Base-by-base conservation (phyloP, 352 stramenopile species). In the Globisporangium abappressorium region DNA sequence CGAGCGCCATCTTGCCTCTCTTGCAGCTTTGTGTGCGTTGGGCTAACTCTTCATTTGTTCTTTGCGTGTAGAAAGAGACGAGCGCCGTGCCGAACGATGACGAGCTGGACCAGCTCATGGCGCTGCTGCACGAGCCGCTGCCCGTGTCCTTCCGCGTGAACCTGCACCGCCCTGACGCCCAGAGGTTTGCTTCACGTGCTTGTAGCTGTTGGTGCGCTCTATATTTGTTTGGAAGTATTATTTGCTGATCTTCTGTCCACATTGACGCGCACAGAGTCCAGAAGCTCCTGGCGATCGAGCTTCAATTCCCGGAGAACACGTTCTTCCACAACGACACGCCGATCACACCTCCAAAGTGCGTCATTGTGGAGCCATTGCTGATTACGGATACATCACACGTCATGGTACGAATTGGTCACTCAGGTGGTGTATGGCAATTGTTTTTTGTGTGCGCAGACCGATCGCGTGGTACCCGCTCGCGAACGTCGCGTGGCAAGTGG, bases 81-180 rank as follows among this genome's bases (percentile, higher is more conserved):
- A 65, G 81, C 69, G 85, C 78, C 18, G 86, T 94, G 33, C 59
- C 68, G 33, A 74, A 75, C 34, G 77, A 81, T 14, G 61, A 62
- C 8, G 81, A 95, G 68, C 71, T 94, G 30, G 69, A 85, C 28
- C 36, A 75, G 68, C 80, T 95, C 56, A 86, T 95, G 77, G 77
- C 71, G 72, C 72, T 90, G 59, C 77, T 95, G 55, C 84, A 94
- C 70, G 73, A 87, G 66, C 87, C 87, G 20, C 74, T 95, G 55
- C 85, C 87, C 24, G 75, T 95, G 56, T 93, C 82, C 1, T 95
- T 95, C 73, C 87, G 87, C 60, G 69, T 95, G 28, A 95, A 94
- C 69, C 65, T 93, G 33, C 84, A 93, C 59, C 84, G 84, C 36
- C 71, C 76, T 9, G 82, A 92, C 15, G 77, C 82, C 11, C 34